Conservation (phyloP, 148 eudicot species). For the Persicaria maculosa region DNA sequence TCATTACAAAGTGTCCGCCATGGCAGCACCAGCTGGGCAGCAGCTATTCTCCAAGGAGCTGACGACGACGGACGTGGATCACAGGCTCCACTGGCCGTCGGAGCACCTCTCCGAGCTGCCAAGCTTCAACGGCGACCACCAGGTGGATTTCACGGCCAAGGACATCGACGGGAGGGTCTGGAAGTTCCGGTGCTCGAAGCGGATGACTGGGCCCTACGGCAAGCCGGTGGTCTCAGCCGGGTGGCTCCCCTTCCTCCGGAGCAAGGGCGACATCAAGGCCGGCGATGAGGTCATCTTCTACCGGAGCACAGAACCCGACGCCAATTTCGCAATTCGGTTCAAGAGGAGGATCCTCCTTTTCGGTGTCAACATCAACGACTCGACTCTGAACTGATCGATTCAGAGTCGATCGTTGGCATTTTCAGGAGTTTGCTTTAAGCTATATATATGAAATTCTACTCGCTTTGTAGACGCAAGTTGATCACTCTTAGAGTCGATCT, state of each 20-base stretch:
- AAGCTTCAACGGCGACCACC: not conserved
- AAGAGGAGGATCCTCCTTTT: not conserved
- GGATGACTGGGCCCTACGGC: not conserved
- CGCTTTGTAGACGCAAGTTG: no score
- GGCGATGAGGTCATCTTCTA: not conserved
- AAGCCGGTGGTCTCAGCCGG: not conserved
- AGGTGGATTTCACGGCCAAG: not conserved
- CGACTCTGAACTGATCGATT: no score
- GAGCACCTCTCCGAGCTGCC: not conserved
- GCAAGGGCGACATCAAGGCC: not conserved
- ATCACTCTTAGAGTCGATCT: no score
- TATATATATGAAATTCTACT: no score
- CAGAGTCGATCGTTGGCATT: no score
- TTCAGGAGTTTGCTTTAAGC: no score
- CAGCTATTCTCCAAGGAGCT: not conserved
- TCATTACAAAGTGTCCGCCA: not conserved
- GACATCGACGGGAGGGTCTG: not conserved
- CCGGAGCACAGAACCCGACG: not conserved
- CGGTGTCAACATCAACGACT: no score
- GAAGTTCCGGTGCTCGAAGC: not conserved
- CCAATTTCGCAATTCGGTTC: not conserved
- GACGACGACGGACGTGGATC: not conserved
- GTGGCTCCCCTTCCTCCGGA: not conserved
- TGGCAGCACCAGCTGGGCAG: not conserved
- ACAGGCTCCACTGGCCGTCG: conserved; percentile 1